Evolutionary conservation across 192 early-diverging fungal species (phyloP), one percentile per base, ranked within the genome.

Genomic region (Gaertneriomyces sp.): DNA sequence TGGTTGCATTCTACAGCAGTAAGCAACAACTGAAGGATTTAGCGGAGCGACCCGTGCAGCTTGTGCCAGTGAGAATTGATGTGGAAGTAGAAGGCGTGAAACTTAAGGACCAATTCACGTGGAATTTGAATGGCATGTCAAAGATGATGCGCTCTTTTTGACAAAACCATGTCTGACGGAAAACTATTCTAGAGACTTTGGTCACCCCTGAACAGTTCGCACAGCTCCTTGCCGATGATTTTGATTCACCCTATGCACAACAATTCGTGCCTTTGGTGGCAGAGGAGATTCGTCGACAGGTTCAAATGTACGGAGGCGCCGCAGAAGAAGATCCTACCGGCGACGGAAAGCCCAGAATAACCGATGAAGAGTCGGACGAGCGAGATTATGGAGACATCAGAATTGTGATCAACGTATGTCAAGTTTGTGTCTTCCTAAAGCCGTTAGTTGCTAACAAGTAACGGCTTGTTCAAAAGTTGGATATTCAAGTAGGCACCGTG

Each of bases 401-500:
- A 14, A 74, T 76, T 64, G 67, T 74, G 11, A 65, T 76, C 20
- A 75, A 71, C 49, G 74, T 75, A 51, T 14, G 40, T 16, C 7
- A 19, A 16, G 17, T 20, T 25, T 33, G 11, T 12, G 11, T 16
- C 38, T 16, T 43, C 12, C 17, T 14, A 14, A 38, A 57, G 17
- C 33, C 14, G 14, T 6, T 38, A 8, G 4, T 57, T 4, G 55
- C 17, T 25, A 16, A 6, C 61, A 63, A 53, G 7, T 53, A n/a
- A n/a, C 49, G 3, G n/a, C 49, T 51, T 20, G n/a, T 51, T 41
- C 63, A 5, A 14, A 6, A 90, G 82, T 76, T 95, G 38, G 92
- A 95, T 74, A 61, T 95, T 16, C 88, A 95, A 69, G 88, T 93
- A 1, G 93, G 91, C 19, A 74, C 86, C 50, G 73, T 90, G 16